Base-by-base conservation (phyloP, 2,329 filamentous ascomycete species). In the Blastomyces silverae region DNA sequence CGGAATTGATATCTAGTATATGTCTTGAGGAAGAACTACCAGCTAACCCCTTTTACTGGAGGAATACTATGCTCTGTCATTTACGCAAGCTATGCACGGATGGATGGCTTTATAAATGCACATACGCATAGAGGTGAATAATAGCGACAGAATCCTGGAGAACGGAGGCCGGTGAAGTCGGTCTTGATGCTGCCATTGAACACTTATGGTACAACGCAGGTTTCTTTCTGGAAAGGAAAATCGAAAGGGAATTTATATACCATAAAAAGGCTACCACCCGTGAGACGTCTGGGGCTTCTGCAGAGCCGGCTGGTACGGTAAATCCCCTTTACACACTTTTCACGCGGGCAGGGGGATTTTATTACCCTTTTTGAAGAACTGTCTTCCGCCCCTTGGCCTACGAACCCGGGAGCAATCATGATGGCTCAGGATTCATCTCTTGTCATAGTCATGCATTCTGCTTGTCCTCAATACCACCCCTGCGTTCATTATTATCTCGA, bases 401-500 rank as follows among this genome's bases (percentile, higher is more conserved):
- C 25, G 5, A 28, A 31, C 25, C 2, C 25, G 4, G 25, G 31
- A 53, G 25, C 22, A 25, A 52, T n/a, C 20, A 25, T 22, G 11
- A 25, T 52, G 22, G 48, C 48, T 52, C n/a, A 52, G n/a, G n/a
- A 25, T 53, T 53, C 50, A 31, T 7, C 50, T 53, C 4, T 4
- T 4, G 61, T 28, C 22, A 64, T 62, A 10, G 56, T 57, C 22
- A 25, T 64, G 46, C 58, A 65, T 66, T 66, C 65, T 66, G 56
- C 56, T 63, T 46, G 62, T 66, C 61, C 48, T 68, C 39, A 66
- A 66, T 58, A 63, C 64, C 55, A 61, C 65, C 22, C 64, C 65
- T 63, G 52, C 68, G 8, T 67, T 66, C 6, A 68, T 67, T 34
- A 63, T 71, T 34, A 63, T 71, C 20, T 66, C 67, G 5, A 67